Evolutionary conservation across 805 yeast species (phyloP).

Genomic region (Myxozyma geophila): DNA sequence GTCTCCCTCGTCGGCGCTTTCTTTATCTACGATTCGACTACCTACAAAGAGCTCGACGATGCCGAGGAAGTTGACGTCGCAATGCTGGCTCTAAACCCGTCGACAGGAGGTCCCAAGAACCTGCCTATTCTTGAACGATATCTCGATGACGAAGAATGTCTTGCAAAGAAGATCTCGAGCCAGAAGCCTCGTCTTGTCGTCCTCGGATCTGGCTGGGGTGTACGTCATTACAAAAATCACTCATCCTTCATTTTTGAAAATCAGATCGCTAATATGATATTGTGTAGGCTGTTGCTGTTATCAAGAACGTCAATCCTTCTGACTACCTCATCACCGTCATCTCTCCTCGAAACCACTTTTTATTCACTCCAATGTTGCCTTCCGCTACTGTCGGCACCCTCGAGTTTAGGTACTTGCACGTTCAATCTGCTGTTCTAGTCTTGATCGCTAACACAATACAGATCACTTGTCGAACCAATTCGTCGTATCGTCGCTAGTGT

Average conservation of each 20-base stretch:
- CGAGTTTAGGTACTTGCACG: constrained; percentile 25
- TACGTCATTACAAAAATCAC: constrained; percentile 4
- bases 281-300: constrained; percentile 62
- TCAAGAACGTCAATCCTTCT: constrained; percentile 82
- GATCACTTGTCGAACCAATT: constrained; percentile 66
- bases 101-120: constrained; percentile 71
- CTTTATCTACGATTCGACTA: constrained; percentile 68
- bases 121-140: constrained; percentile 62
- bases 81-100: constrained; percentile 58
- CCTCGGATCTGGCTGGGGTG: constrained; percentile 84
- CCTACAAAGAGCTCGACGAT: constrained; percentile 52
- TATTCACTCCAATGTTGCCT: constrained; percentile 92
- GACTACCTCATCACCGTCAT: constrained; percentile 86
- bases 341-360: constrained; percentile 89
- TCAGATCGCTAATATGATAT: neutral
- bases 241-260: neutral
- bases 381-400: constrained; percentile 90
- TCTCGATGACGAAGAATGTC: constrained; percentile 61
- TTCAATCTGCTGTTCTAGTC: constrained; percentile 52
- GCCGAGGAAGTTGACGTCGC: constrained; percentile 57
- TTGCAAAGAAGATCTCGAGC: constrained; percentile 39
- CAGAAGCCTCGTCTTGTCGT: constrained; percentile 52
- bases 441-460: constrained; percentile 58
- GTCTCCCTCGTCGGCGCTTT: constrained; percentile 53
- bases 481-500: constrained; percentile 58